Base-by-base conservation (phyloP, 2,329 filamentous ascomycete genomes). In the Scedosporium aurantiacum region DNA sequence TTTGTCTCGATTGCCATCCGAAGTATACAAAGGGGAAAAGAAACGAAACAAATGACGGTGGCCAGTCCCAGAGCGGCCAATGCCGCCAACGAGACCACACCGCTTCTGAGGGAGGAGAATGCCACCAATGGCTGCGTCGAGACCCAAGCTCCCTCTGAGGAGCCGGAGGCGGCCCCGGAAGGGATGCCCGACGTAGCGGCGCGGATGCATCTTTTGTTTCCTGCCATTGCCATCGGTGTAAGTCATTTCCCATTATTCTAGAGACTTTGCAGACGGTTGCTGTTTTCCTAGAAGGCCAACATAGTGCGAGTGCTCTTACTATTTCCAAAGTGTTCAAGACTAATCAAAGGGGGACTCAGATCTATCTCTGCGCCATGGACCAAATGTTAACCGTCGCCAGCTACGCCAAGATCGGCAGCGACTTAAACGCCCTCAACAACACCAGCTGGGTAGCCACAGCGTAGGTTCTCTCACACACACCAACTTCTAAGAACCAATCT, bases 401-500 rank as follows among this genome's bases (percentile, higher is more conserved):
- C n/a, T 91, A 91, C 71, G 87, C 87, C 58, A 84, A 81, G 64
- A 92, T 93, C 67, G 89, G 88, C 10, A 89, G 82, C 62, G 89
- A 92, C 64, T 75, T 93, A 28, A 78, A 89, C 59, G 87, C 89
- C 1, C 77, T 93, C 60, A 90, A 88, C 69, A 83, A 82, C 65
- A 90, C 88, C 3, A 87, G 83, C 60, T 91, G 89, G 88, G 87
- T 91, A 63, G 87, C 87, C 28, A 74, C 73, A 2, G 72, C 77
- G 71, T 78, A 64, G 65, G 65, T 62, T 21, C 45, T 45, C 23
- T 41, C 55, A 32, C 45, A 21, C 7, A 52, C 14, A 21, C 45
- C 45, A n/a, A n/a, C n/a, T n/a, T n/a, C 12, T n/a, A 10, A 6
- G 45, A 8, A 6, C 23, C 25, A 18, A 14, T 10, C n/a, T 52